Evolutionary conservation across 2,329 filamentous ascomycete genomes (phyloP), one percentile per base, ranked within the genome.

Genomic region (Cordyceps cicadae): DNA sequence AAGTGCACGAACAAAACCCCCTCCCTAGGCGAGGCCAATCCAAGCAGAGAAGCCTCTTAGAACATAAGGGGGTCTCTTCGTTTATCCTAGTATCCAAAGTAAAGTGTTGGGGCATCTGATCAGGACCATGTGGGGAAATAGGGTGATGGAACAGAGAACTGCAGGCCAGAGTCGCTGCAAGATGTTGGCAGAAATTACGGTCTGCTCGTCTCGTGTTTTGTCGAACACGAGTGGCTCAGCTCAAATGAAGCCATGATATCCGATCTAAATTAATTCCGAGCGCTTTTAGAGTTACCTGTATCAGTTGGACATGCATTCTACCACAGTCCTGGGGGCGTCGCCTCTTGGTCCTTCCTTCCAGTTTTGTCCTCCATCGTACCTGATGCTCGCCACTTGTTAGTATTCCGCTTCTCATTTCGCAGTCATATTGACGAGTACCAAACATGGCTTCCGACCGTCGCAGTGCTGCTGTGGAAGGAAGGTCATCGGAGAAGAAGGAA

Each of bases 11-110:
- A n/a, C 43, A 37, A 37, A 49, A 43, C 43, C 43, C 19, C 26
- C 21, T 5, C 43, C 29, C 21, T 5, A 29, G 34, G 14, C 41
- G 15, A 43, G 43, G 54, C 54, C 43, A 49, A 41, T 49, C 54
- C 54, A 24, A 49, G 29, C 43, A 14, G 54, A 43, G 48, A 57
- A 49, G 54, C 43, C 54, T 57, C 54, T 43, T 43, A 57, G 54
- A 49, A 57, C 43, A 57, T 43, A 32, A 43, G 54, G 54, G 54
- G 54, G 54, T 39, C 34, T 19, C 9, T 43, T 57, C 45, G 54
- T 57, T 57, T 49, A 57, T 57, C 45, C 45, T 24, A 54, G 39
- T 17, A 37, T 12, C 34, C 11, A 9, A 9, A 45, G 2, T 24
- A 2, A 24, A 45, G 29, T 19, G 32, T 29, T 11, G 26, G n/a